Evolutionary conservation across 805 yeast species (phyloP).

Genomic region (Ogataea nakhonphanomensis): DNA sequence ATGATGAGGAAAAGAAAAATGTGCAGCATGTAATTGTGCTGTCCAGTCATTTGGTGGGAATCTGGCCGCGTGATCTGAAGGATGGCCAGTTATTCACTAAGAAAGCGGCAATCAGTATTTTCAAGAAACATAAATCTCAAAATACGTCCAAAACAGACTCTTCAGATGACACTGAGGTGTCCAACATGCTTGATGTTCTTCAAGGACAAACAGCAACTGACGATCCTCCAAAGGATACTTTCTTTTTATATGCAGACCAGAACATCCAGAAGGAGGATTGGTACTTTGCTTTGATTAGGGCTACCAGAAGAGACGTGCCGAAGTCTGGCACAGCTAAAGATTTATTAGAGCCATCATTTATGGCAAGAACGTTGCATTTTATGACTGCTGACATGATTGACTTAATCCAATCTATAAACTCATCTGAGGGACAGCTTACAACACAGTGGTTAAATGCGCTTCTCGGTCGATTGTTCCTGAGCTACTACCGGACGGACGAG

Average conservation of each 20-base stretch:
- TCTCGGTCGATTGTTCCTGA: slow-evolving; percentile 75
- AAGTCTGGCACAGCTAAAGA: slow-evolving; percentile 25
- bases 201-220: slow-evolving; percentile 23
- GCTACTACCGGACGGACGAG: slow-evolving; percentile 67
- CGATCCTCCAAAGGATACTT: slow-evolving; percentile 36
- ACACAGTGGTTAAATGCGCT: slow-evolving; percentile 91
- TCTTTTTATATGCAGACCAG: slow-evolving; percentile 70
- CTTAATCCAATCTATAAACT: slow-evolving; percentile 71
- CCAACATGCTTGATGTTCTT: slow-evolving; percentile 48
- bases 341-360: slow-evolving; percentile 51
- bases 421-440: slow-evolving; percentile 78
- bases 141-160: background rate
- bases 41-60: slow-evolving; percentile 61
- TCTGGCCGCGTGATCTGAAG: slow-evolving; percentile 78
- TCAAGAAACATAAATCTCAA: slow-evolving; percentile 38
- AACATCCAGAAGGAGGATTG: slow-evolving; percentile 89
- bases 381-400: slow-evolving; percentile 67
- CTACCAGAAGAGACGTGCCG: slow-evolving; percentile 48
- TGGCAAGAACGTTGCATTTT: slow-evolving; percentile 73
- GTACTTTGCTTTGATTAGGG: slow-evolving; percentile 81
- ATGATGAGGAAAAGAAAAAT: slow-evolving; percentile 60
- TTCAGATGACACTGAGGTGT: no score
- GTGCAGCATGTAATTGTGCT: slow-evolving; percentile 78
- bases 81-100: slow-evolving; percentile 83
- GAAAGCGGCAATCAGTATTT: slow-evolving; percentile 71